Evolutionary conservation across 2,329 filamentous ascomycete genomes (phyloP), one percentile per base, ranked within the genome.

Genomic region (Leptographium radiaticola): DNA sequence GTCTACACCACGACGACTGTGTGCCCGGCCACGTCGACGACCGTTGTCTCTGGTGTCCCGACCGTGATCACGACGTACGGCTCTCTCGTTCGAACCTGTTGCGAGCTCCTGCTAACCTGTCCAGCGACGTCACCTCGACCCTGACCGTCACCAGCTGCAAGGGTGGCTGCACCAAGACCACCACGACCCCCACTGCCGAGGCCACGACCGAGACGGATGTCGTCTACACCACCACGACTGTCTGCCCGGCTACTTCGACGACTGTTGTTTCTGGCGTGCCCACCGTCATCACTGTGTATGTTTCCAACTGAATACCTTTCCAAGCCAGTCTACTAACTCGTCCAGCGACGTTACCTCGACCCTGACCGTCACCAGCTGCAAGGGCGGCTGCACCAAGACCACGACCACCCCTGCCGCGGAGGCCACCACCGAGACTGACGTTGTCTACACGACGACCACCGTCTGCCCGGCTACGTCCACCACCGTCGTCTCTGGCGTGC

Each of bases 81-180:
- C 11, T 9, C 11, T 39, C 7, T 12, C 38, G 38, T 13, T 16
- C 15, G 39, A 10, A 4, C 39, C 39, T 42, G 39, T 40, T 40
- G 7, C 11, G 38, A 40, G 15, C 18, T n/a, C 45, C 12, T 16
- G 16, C 45, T 47, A 47, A 47, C 8, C 42, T 45, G 18, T 45
- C 3, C 43, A 47, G 45, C 38, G 65, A 65, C 56, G 71, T 70
- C 18, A 74, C 71, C 11, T 75, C 72, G 6, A 74, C 71, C n/a
- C 61, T 74, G 25, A 66, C 66, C 12, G 65, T 74, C 43, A 73
- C 70, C 3, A 63, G 65, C 48, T 72, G 70, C 58, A 60, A 68
- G 18, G 55, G 55, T 16, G 67, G 65, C 54, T 60, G 59, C n/a
- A 64, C 63, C 40, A 63, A 63, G 38, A 62, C 49, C 30, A 30